phyloP scores from a whole-genome alignment of 371 early-diverging fungal genomes.

The Syncephalastrum monosporum region DNA sequence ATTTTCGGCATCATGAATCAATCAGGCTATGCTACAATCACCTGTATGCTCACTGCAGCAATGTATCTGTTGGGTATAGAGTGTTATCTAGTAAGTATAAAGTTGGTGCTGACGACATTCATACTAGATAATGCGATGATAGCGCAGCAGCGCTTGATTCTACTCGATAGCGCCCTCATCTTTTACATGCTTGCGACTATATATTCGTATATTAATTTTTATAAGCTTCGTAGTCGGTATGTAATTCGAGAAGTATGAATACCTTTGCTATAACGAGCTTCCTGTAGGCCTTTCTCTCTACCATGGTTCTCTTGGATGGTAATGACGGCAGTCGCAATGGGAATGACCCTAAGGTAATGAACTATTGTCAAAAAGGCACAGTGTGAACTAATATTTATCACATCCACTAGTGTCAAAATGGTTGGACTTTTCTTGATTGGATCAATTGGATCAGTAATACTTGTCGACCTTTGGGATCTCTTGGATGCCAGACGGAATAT shows the following conservation, averaged over 20 bases:
- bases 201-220: conserved; percentile 81
- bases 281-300: conserved; percentile 37
- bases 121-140: conserved; percentile 80
- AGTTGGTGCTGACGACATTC: background rate
- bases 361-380: background rate
- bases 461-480: conserved; percentile 84
- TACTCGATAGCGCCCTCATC: conserved; percentile 86
- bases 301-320: conserved; percentile 74
- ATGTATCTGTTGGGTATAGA: conserved; percentile 75
- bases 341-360: conserved; percentile 39
- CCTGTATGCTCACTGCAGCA: conserved; percentile 64
- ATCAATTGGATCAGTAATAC: conserved; percentile 73
- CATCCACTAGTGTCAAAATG: conserved; percentile 80
- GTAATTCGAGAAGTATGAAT: background rate
- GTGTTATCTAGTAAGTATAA: background rate
- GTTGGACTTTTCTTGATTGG: conserved; percentile 85
- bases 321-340: conserved; percentile 58
- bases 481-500: conserved; percentile 58
- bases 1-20: conserved; percentile 80
- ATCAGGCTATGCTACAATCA: conserved; percentile 71
- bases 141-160: conserved; percentile 84
- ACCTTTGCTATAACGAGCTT: background rate
- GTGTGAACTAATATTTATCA: background rate
- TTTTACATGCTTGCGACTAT: conserved; percentile 76
- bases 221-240: conserved; percentile 61